Percentiles rank a stretch among this genome's conserved stretches.
Conservation (phyloP, 2,329 filamentous ascomycete genomes). For the Trichoderma arundinaceum region DNA sequence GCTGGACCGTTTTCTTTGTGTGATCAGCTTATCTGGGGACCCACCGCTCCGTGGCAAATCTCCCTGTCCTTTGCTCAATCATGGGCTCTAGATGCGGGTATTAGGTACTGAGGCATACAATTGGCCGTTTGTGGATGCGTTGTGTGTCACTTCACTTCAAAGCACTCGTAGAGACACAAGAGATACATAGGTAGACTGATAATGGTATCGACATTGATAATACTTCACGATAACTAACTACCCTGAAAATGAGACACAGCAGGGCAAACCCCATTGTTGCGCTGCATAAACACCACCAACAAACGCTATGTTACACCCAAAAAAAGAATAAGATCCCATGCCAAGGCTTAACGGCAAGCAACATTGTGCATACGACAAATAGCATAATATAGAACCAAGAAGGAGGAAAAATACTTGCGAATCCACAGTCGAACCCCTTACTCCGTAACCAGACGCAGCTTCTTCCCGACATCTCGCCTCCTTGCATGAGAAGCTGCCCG, state of each 20-base stretch:
- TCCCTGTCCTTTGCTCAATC: too few species aligned
- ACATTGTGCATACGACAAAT: not conserved
- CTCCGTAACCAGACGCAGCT: constrained; percentile 55
- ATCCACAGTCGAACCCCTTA: not conserved
- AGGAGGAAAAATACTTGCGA: not conserved
- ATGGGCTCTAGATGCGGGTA: too few species aligned
- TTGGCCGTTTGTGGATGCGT: too few species aligned
- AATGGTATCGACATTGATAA: not conserved
- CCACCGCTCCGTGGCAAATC: too few species aligned
- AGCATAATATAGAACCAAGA: not conserved
- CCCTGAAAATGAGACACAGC: not conserved
- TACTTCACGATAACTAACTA: not conserved
- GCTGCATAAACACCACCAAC: constrained; percentile 14
- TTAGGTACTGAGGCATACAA: too few species aligned
- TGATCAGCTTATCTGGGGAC: too few species aligned
- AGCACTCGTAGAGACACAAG: too few species aligned
- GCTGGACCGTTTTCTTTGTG: too few species aligned
- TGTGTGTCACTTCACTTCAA: too few species aligned
- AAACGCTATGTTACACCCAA: constrained; percentile 8
- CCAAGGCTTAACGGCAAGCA: not conserved
- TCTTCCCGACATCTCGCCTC: constrained; percentile 75
- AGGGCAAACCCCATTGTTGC: not conserved
- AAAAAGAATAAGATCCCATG: not conserved
- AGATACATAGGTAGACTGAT: too few species aligned
- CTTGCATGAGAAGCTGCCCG: constrained; percentile 63